Evolutionary conservation across 306 rosid genomes (phyloP).

Genomic region (Casuarina glauca): DNA sequence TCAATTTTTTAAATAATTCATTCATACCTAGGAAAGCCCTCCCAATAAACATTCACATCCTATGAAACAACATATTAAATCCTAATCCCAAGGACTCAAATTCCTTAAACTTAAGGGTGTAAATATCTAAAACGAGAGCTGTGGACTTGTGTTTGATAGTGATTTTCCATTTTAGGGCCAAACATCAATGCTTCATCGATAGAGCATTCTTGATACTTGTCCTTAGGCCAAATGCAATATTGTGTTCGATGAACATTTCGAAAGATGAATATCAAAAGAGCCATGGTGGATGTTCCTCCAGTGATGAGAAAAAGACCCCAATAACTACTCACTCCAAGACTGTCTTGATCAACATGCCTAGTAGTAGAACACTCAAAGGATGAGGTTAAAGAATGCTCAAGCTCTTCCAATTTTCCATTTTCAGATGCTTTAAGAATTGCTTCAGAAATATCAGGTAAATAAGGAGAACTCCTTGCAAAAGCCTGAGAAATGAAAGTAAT

Average conservation of each 20-base stretch:
- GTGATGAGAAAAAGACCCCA: constrained; percentile 4
- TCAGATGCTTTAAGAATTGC: not conserved
- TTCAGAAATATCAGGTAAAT: constrained; percentile 4
- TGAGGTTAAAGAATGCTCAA: not conserved
- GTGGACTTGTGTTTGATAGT: not conserved
- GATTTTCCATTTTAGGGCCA: not conserved
- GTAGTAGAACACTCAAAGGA: not conserved
- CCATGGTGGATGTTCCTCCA: constrained; percentile 5
- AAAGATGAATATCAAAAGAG: not conserved
- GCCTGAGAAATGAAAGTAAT: not conserved
- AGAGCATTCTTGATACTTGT: not conserved
- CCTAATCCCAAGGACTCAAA: too few species aligned
- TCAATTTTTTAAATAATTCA: too few species aligned
- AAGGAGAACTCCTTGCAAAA: constrained; percentile 7
- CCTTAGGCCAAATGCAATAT: not conserved
- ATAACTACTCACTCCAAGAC: not conserved
- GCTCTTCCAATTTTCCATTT: not conserved
- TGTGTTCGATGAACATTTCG: not conserved
- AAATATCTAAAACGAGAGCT: too few species aligned
- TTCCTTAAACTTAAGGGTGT: too few species aligned
- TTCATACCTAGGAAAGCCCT: too few species aligned
- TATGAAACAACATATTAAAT: too few species aligned
- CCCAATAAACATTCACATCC: too few species aligned
- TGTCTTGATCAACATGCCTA: not conserved
- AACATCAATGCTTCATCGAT: not conserved